Base-by-base conservation (phyloP, 2,329 filamentous ascomycete genomes). In the Alternaria alternata region DNA sequence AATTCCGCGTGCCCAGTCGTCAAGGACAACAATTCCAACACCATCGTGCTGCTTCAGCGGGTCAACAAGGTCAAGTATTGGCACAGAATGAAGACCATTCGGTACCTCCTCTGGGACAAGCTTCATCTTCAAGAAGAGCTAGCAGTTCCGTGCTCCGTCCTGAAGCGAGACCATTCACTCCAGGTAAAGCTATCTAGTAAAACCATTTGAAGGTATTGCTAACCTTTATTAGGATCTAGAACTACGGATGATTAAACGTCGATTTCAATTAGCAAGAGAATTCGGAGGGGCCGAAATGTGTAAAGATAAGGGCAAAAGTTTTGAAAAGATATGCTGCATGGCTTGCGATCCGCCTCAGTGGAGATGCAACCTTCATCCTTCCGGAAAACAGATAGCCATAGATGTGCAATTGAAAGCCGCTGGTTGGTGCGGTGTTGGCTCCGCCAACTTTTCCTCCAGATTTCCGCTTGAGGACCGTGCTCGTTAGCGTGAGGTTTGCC, bases 401-500 rank as follows among this genome's bases (percentile, higher is more conserved):
- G 11, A 38, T 11, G 12, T 46, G 7, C n/a, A 39, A 54, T 14
- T 20, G 7, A 39, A 47, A 26, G 42, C 30, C 38, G 14, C n/a
- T 38, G 18, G 51, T 46, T 54, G 51, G 41, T 54, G 41, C 51
- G 51, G 30, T 46, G 30, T 11, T 16, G 14, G 16, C 4, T 26
- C 41, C 41, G 41, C 51, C 32, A 47, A 11, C 18, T 11, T 22
- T 54, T 24, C 22, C 41, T 36, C 41, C 12, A 54, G 30, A 28
- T 51, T 30, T 41, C 34, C 49, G 49, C 49, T 51, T 18, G n/a
- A 38, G 36, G 49, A 18, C 49, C 34, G 52, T 42, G 42, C 52
- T 54, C 16, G 3, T 22, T 48, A 51, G 47, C 42, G 14, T 32
- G 43, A 57, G 22, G 32, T 28, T 22, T 42, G 18, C 26, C 43